Conservation (phyloP, 2,329 filamentous ascomycete species). For the Xylaria sp. region DNA sequence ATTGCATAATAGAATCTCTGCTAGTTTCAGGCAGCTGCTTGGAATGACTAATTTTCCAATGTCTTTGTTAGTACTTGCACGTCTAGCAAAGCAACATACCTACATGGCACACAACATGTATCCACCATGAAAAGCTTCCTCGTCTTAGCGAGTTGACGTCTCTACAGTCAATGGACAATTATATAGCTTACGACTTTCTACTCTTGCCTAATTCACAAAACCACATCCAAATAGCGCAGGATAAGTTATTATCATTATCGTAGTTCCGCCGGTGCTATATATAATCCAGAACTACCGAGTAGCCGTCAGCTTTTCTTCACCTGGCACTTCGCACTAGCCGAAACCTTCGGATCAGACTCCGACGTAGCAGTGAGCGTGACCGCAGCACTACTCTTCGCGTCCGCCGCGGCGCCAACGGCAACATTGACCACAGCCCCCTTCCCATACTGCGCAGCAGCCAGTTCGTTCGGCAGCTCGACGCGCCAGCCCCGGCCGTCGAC, state of each 20-base stretch:
- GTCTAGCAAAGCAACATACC: background rate
- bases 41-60: background rate
- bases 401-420: constrained; percentile 53
- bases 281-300: background rate
- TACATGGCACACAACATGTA: background rate
- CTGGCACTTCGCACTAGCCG: constrained; percentile 26
- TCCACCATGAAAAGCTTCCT: background rate
- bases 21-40: background rate
- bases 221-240: background rate
- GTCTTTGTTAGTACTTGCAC: background rate
- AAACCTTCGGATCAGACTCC: constrained; percentile 54
- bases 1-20: constrained; percentile 8
- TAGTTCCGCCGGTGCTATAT: constrained; percentile 5
- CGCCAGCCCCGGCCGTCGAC: constrained; percentile 60
- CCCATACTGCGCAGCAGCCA: constrained; percentile 57
- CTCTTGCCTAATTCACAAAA: background rate
- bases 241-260: background rate
- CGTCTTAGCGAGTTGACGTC: background rate
- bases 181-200: background rate
- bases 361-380: constrained; percentile 59
- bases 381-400: constrained; percentile 51
- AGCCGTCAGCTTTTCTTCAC: constrained; percentile 28
- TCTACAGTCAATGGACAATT: background rate
- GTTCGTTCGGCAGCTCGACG: constrained; percentile 55
- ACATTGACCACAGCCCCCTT: constrained; percentile 54